Base-by-base conservation (phyloP, 176 grass and related monocot genomes). In the Ananas comosus region DNA sequence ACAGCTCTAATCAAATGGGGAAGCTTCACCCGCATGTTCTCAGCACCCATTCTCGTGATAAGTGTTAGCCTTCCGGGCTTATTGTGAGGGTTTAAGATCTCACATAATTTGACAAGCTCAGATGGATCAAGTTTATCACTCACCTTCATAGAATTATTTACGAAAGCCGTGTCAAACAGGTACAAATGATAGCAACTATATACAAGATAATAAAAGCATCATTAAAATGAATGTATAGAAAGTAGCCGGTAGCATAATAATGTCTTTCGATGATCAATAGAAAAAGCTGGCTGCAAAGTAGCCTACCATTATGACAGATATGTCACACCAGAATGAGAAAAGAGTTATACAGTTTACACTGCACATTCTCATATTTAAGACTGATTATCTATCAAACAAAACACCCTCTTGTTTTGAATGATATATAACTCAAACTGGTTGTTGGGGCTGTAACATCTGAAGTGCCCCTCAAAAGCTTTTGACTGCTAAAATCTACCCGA, bases 101-200 rank as follows among this genome's bases (percentile, higher is more conserved):
- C 67, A 52, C 56, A 70, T 51, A 51, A 58, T 47, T 58, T 72
- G 14, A 58, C 70, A 48, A 72, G 70, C 52, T 72, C 27, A 11
- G 56, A 1, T 59, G 70, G 70, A 16, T 56, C 52, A 8, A 72
- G 25, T 54, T 72, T 48, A 51, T 72, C 70, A 59, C 70, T 72
- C 13, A 72, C 70, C 70, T 72, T 12, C 25, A 57, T 27, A 52
- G 7, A 16, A 24, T 52, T 65, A 18, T 18, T 16, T 16, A 59
- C 1, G 21, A 28, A 12, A 3, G 10, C 10, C 23, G n/a, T 57
- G 14, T 57, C 13, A 57, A 17, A 57, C 3, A 17, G 53, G 53
- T 17, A 13, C 53, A 17, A 16, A 57, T 16, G 53, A 17, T 17
- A 56, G 16, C 21, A 61, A 61, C 21, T 42, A 42, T 42, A 42